phyloP scores from a whole-genome alignment of 192 early-diverging fungal species.

The Haplosporangium gracile region DNA sequence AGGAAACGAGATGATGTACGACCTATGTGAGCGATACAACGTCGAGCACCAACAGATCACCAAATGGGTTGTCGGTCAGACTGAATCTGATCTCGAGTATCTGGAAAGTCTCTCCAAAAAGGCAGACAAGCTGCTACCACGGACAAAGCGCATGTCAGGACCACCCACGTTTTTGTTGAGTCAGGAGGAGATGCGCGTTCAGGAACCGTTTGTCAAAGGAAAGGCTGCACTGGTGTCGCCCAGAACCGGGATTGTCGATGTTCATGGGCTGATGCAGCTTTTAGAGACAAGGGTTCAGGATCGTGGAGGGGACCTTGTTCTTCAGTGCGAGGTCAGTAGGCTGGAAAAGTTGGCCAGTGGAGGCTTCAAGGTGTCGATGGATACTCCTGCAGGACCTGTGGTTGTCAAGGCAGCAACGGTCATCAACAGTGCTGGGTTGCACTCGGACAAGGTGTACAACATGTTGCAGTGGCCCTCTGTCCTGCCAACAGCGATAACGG shows the following conservation, averaged over 20 bases:
- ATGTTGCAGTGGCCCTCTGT: conserved; percentile 29
- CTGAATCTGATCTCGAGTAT: conserved; percentile 63
- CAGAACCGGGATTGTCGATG: conserved; percentile 88
- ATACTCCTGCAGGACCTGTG: conserved; percentile 60
- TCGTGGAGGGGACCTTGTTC: conserved; percentile 68
- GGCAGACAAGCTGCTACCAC: conserved; percentile 57
- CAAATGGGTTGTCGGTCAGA: conserved; percentile 86
- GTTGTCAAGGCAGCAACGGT: conserved; percentile 68
- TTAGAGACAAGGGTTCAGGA: conserved; percentile 67
- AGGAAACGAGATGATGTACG: conserved; percentile 80
- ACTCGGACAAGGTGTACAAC: conserved; percentile 73
- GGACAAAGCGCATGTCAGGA: conserved; percentile 45
- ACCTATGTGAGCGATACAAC: conserved; percentile 62
- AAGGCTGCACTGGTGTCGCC: conserved; percentile 72
- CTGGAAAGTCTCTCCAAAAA: conserved; percentile 69
- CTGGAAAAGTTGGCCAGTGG: conserved; percentile 44
- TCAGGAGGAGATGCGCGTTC: conserved; percentile 36
- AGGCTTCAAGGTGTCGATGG: conserved; percentile 66
- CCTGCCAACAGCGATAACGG: neutral
- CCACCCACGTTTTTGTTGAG: conserved; percentile 67
- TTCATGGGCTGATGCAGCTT: conserved; percentile 75
- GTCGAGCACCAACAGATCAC: conserved; percentile 71
- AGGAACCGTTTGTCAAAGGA: conserved; percentile 75
- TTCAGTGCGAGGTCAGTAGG: conserved; percentile 61
- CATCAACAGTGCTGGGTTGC: conserved; percentile 85